A percentile compares a stretch with the other conserved stretches of the same genome.
These are phyloP conservation scores for Musa beccarii DNA, from an alignment of 176 grass and related monocot species.

Conservation along the genomic window DNA sequence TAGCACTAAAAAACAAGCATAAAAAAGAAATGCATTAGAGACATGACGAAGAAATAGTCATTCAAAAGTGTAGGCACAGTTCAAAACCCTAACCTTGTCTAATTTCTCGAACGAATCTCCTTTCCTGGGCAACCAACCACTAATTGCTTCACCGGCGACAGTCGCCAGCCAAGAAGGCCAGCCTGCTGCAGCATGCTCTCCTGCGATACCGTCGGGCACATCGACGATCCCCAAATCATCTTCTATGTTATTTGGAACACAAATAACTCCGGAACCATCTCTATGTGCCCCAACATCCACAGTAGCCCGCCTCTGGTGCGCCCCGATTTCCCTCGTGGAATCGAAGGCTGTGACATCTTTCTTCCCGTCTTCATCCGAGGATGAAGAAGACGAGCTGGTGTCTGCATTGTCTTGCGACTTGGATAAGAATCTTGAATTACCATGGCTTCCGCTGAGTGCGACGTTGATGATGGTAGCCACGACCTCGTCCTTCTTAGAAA, in stretches of 20 bases:
- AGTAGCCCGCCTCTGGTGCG: constrained; percentile 34
- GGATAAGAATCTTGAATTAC: not conserved
- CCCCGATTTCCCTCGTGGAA: constrained; percentile 9
- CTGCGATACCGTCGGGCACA: not conserved
- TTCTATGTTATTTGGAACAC: not conserved
- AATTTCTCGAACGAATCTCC: not conserved
- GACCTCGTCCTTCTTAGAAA: constrained; percentile 5
- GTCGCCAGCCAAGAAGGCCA: not conserved
- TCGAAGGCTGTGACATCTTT: constrained; percentile 15
- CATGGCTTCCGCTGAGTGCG: not conserved
- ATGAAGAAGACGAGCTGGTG: constrained; percentile 7
- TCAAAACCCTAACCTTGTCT: not conserved
- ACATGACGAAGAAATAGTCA: too few relatives aligned
- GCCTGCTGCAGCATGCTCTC: not conserved
- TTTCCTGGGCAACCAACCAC: not conserved
- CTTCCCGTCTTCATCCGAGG: constrained; percentile 1
- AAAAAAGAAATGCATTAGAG: too few relatives aligned
- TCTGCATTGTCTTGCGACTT: not conserved
- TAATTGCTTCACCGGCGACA: not conserved
- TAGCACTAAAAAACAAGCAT: too few relatives aligned
- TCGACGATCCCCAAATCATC: not conserved
- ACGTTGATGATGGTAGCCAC: not conserved
- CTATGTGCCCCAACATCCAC: constrained; percentile 6
- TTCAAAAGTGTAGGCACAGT: too few relatives aligned
- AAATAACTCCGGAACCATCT: not conserved